Evolutionary conservation across 139 green algal genomes (phyloP), one percentile per base, ranked within the genome.

Genomic region (Marvania coccoides): DNA sequence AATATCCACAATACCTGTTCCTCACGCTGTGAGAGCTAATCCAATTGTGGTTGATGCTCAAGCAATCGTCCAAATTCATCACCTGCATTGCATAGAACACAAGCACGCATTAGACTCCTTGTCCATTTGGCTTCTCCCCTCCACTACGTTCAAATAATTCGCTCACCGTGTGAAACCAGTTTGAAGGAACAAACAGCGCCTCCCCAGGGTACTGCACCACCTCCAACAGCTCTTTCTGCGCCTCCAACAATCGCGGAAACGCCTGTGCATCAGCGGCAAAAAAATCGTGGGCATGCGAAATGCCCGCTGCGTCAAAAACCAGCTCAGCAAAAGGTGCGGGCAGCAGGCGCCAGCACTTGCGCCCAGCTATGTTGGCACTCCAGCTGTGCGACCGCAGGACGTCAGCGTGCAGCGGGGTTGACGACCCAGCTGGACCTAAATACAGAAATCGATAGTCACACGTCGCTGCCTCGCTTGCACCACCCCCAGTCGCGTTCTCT

Each of bases 41-140:
- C 85, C 87, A 93, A 74, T 93, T 96, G 78, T 95, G 86, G 74
- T 96, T 96, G 67, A 95, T 86, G 36, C 74, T 87, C 28, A 94
- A 62, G 8, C 80, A 87, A 61, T 84, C 73, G 0, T 78, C 76
- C 45, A 91, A 39, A 70, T 97, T 97, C 12, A 81, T 63, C 51
- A 65, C 68, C 7, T 5, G 24, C 47, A 13, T 28, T 24, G 9
- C 31, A 19, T 6, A 4, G 9, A 19, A 51, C 6, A 19, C 9
- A 31, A 38, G 13, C 12, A 31, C 13, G 9, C 15, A 7, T 29
- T 2, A 1, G 12, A 4, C 26, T 59, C 2, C 19, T 24, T 33
- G 47, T 9, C 26, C 24, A 34, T 4, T 4, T 2, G 5, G 7
- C 5, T 4, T 9, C 58, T n/a, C n/a, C 46, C 61, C 38, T 8